These are phyloP conservation scores for Trametes gibbosa DNA, from an alignment of 768 basidiomycete genomes.

Conservation along the genomic window DNA sequence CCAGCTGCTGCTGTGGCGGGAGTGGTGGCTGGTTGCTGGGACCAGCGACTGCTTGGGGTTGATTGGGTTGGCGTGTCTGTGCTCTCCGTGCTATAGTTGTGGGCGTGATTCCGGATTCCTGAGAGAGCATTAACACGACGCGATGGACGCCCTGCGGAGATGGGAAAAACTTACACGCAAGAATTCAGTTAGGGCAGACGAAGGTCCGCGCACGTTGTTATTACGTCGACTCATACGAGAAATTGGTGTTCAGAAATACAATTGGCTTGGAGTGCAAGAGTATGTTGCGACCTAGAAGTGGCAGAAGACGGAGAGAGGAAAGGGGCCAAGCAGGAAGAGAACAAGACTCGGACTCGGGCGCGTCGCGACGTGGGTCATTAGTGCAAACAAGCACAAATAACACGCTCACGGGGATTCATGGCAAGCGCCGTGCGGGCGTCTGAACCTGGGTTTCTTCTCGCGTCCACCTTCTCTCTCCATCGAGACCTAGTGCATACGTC, in stretches of 20 bases:
- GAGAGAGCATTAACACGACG: neutral
- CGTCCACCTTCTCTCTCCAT: no score
- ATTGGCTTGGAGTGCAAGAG: no score
- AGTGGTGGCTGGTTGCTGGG: constrained; percentile 38
- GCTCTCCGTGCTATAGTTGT: constrained; percentile 39
- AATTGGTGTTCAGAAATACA: neutral
- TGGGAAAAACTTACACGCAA: constrained; percentile 51
- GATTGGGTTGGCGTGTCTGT: constrained; percentile 22
- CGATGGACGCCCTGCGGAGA: neutral
- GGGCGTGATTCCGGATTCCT: constrained; percentile 55
- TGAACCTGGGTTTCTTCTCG: no score
- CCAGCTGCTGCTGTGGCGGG: constrained; percentile 32
- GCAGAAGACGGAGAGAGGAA: no score
- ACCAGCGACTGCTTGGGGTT: constrained; percentile 27
- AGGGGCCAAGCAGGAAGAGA: neutral
- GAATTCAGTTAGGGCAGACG: constrained; percentile 82
- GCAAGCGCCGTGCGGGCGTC: neutral
- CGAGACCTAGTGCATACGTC: no score
- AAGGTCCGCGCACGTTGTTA: constrained; percentile 71
- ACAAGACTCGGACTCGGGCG: constrained; percentile 1
- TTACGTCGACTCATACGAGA: constrained; percentile 32
- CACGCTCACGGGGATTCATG: constrained; percentile 9
- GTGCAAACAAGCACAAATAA: constrained; percentile 10
- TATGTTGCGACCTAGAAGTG: no score
- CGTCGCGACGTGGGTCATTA: constrained; percentile 23